These are phyloP conservation scores for Alternaria sp. DNA, from an alignment of 2,329 filamentous ascomycete species.

Conservation along the genomic window DNA sequence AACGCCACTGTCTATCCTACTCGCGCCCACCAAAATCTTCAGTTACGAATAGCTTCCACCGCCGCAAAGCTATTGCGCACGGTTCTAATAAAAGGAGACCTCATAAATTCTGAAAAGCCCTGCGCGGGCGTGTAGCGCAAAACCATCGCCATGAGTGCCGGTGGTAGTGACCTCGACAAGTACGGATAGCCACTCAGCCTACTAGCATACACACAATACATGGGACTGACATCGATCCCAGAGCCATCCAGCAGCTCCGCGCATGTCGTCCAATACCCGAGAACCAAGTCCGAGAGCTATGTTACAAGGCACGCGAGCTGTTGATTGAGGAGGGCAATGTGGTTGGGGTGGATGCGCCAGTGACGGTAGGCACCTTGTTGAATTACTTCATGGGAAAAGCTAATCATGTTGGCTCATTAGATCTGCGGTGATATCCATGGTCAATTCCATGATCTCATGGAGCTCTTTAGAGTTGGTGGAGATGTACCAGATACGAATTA, in stretches of 20 bases:
- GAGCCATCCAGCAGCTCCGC: conserved; percentile 93
- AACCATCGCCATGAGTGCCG: conserved; percentile 45
- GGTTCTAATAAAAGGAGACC: neutral
- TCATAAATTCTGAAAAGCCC: conserved; percentile 4
- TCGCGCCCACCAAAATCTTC: conserved; percentile 16
- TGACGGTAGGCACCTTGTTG: conserved; percentile 70
- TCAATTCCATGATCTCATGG: conserved; percentile 97
- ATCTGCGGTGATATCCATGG: conserved; percentile 92
- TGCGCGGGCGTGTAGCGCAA: conserved; percentile 27
- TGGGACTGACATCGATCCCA: conserved; percentile 52
- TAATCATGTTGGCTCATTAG: conserved; percentile 16
- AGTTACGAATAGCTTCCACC: conserved; percentile 5
- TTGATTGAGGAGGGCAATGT: conserved; percentile 98
- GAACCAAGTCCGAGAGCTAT: conserved; percentile 92
- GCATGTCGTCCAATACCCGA: conserved; percentile 96
- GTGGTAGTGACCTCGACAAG: conserved; percentile 95
- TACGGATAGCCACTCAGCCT: conserved; percentile 55
- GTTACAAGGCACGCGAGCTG: conserved; percentile 95
- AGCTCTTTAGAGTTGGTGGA: conserved; percentile 90
- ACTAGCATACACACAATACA: conserved; percentile 14
- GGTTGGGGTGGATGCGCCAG: conserved; percentile 90
- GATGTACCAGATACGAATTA: conserved; percentile 97
- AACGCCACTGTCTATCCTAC: conserved; percentile 17
- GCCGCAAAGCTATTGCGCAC: conserved; percentile 4
- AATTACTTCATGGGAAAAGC: neutral